phyloP scores from a whole-genome alignment of 345 rosid genomes.

The Ceriops zippeliana region DNA sequence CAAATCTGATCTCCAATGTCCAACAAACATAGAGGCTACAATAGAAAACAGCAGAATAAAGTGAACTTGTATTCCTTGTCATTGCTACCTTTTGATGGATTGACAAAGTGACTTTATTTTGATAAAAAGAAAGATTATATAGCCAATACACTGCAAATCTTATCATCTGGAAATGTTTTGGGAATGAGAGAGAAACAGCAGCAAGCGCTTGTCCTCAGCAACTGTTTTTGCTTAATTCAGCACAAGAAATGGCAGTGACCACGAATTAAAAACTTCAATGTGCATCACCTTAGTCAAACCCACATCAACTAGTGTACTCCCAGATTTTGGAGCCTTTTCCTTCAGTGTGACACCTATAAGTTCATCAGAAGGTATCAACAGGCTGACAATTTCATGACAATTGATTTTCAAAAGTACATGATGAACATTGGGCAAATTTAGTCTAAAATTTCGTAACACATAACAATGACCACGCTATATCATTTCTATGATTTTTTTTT shows the following conservation, averaged over 20 bases:
- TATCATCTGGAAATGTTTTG: background rate
- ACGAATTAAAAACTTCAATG: background rate
- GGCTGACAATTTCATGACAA: background rate
- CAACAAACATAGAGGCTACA: background rate
- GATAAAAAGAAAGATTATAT: background rate
- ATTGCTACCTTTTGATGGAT: too few relatives aligned
- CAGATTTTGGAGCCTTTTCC: slow-evolving; percentile 45
- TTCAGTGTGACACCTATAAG: slow-evolving; percentile 65
- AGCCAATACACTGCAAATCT: background rate
- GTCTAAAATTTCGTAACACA: too few relatives aligned
- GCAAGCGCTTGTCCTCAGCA: background rate
- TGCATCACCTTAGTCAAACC: slow-evolving; percentile 70
- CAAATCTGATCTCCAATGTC: background rate
- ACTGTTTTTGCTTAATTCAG: background rate
- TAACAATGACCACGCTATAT: background rate
- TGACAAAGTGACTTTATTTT: background rate
- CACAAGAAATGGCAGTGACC: background rate
- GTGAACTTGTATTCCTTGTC: background rate
- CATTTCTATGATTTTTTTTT: background rate
- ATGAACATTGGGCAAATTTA: too few relatives aligned
- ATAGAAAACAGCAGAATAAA: background rate
- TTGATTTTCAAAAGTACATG: background rate
- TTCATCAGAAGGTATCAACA: slow-evolving; percentile 16
- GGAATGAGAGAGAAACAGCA: background rate
- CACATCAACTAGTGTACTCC: slow-evolving; percentile 69